These are phyloP conservation scores for Beauveria asiatica DNA, from an alignment of 2,329 filamentous ascomycete genomes.

Conservation along the genomic window DNA sequence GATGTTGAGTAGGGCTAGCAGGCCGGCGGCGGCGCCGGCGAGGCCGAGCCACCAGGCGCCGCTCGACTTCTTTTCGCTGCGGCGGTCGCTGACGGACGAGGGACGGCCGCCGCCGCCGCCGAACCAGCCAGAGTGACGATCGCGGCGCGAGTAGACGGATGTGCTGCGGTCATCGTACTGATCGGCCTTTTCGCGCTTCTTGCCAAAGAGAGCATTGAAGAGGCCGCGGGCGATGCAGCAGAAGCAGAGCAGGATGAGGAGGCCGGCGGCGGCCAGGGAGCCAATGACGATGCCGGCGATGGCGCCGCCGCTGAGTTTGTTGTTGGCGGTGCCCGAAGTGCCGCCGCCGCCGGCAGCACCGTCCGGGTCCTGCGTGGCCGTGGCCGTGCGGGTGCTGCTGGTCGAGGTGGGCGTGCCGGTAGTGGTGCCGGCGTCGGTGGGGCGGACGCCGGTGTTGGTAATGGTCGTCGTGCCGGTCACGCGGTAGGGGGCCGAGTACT, in stretches of 20 bases:
- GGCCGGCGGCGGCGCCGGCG: slow-evolving; percentile 40
- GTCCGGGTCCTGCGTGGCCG: slow-evolving; percentile 36
- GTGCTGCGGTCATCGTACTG: slow-evolving; percentile 54
- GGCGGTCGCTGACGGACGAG: slow-evolving; percentile 30
- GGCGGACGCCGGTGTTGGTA: slow-evolving; percentile 40
- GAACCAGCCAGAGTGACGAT: slow-evolving; percentile 50
- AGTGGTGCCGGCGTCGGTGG: slow-evolving; percentile 35
- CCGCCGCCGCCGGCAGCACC: slow-evolving; percentile 20
- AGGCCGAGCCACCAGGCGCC: slow-evolving; percentile 46
- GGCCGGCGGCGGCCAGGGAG: slow-evolving; percentile 54
- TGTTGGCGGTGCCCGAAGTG: slow-evolving; percentile 29
- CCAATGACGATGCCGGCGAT: slow-evolving; percentile 79
- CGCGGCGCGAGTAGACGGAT: slow-evolving; percentile 39
- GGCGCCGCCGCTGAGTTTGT: slow-evolving; percentile 57
- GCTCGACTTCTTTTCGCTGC: slow-evolving; percentile 37
- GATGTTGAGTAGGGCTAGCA: slow-evolving; percentile 47
- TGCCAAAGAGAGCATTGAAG: slow-evolving; percentile 56
- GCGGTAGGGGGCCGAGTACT: slow-evolving; percentile 43
- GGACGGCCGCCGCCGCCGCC: slow-evolving; percentile 35
- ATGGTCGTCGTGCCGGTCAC: slow-evolving; percentile 49
- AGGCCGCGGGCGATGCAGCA: slow-evolving; percentile 60
- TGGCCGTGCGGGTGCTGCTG: slow-evolving; percentile 13
- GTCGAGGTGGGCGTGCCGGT: slow-evolving; percentile 42
- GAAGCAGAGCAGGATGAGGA: slow-evolving; percentile 64
- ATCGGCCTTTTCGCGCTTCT: slow-evolving; percentile 48